A percentile compares a stretch with the other conserved stretches of the same genome.
These are phyloP conservation scores for Pholiota adiposa DNA, from an alignment of 1,284 basidiomycete genomes.

Conservation along the genomic window DNA sequence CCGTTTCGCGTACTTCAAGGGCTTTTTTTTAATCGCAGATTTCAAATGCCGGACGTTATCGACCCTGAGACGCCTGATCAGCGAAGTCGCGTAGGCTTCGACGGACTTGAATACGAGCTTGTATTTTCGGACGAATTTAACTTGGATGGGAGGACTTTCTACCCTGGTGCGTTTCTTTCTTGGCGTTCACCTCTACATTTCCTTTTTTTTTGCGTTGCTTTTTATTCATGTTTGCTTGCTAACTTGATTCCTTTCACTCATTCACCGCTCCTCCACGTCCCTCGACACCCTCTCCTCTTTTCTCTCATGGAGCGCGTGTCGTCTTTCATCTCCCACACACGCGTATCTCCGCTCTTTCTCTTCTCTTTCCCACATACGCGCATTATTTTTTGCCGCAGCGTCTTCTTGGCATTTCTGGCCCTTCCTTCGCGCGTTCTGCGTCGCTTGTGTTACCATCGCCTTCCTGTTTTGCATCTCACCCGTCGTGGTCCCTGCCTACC, in stretches of 20 bases:
- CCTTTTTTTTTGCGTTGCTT: not conserved
- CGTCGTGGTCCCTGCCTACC: too few relatives aligned
- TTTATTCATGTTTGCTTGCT: not conserved
- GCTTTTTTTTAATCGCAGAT: slow-evolving; percentile 27
- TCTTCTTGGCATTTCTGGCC: too few relatives aligned
- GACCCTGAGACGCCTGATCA: slow-evolving; percentile 68
- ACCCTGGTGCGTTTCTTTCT: slow-evolving; percentile 39
- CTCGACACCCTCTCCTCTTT: not conserved
- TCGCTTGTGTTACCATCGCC: too few relatives aligned
- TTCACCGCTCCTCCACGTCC: not conserved
- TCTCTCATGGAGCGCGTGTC: not conserved
- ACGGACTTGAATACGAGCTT: slow-evolving; percentile 65
- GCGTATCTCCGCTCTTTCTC: too few relatives aligned
- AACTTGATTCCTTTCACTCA: not conserved
- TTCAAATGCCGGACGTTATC: slow-evolving; percentile 64
- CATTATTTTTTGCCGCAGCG: too few relatives aligned
- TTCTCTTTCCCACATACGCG: too few relatives aligned
- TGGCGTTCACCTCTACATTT: slow-evolving; percentile 2
- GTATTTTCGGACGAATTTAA: slow-evolving; percentile 90
- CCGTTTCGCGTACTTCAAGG: not conserved
- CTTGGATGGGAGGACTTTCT: slow-evolving; percentile 69
- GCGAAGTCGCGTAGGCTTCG: slow-evolving; percentile 66
- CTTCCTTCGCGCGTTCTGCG: too few relatives aligned
- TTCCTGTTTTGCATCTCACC: too few relatives aligned
- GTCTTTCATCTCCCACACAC: too few relatives aligned